Evolutionary conservation across 768 basidiomycete genomes (phyloP).

Genomic region (Collybia nuda): DNA sequence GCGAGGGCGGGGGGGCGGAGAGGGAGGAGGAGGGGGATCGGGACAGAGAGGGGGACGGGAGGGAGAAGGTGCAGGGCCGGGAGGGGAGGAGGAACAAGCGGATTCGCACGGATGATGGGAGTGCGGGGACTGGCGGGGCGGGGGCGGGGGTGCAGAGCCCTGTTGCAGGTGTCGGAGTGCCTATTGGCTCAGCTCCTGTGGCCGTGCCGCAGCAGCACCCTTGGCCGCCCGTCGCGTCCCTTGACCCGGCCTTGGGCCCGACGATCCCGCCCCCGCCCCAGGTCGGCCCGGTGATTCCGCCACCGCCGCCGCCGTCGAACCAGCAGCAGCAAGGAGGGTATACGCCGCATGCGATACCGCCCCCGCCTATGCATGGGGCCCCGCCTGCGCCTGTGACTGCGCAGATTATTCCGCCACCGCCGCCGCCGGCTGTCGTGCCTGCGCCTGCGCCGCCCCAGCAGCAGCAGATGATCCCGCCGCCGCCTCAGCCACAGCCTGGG

Average conservation of each 20-base stretch:
- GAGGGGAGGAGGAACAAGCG: background rate
- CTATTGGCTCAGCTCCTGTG: conserved; percentile 11
- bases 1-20: conserved; percentile 1
- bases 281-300: conserved; percentile 14
- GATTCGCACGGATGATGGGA: too few species aligned
- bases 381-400: background rate
- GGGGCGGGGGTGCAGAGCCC: background rate
- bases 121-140: background rate
- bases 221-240: conserved; percentile 30
- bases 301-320: conserved; percentile 15
- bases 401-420: conserved; percentile 6
- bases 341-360: background rate
- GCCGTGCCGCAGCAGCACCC: conserved; percentile 27
- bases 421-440: conserved; percentile 6
- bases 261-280: conserved; percentile 35
- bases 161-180: conserved; percentile 15
- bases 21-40: background rate
- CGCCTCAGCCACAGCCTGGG: conserved; percentile 5
- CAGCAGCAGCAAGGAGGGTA: background rate
- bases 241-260: conserved; percentile 30
- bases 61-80: background rate
- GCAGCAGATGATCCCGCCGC: conserved; percentile 4
- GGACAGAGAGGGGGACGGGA: conserved; percentile 2
- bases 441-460: conserved; percentile 16
- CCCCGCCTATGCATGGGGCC: background rate